Percentiles rank a stretch among this genome's conserved stretches.
Conservation (phyloP, 1,139 yeast species). For the Suhomyces ambrosiae region DNA sequence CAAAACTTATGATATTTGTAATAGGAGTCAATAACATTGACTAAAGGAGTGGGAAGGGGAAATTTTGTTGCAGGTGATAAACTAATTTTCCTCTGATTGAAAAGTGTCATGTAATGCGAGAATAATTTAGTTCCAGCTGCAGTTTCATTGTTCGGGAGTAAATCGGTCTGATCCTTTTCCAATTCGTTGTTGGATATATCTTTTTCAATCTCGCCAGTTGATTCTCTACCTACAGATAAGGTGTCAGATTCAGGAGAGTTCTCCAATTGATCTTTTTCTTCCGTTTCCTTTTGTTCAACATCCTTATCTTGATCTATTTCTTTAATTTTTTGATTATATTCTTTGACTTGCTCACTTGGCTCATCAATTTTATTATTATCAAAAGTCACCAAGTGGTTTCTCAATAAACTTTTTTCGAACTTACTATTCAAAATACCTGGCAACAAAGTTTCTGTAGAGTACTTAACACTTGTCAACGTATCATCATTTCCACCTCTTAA, state of each 20-base stretch:
- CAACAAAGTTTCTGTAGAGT: slow-evolving; percentile 77
- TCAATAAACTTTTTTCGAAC: slow-evolving; percentile 77
- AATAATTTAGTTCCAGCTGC: slow-evolving; percentile 7
- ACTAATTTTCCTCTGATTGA: slow-evolving; percentile 56
- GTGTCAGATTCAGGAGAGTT: no score
- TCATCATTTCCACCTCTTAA: slow-evolving; percentile 75
- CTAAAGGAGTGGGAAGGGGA: slow-evolving; percentile 64
- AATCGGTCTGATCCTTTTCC: not conserved
- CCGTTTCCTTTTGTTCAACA: not conserved
- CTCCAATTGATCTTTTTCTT: no score
- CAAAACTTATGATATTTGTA: slow-evolving; percentile 39
- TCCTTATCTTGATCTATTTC: slow-evolving; percentile 9
- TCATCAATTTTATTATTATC: slow-evolving; percentile 6
- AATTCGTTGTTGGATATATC: no score
- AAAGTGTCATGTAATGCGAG: slow-evolving; percentile 51
- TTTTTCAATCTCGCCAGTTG: no score
- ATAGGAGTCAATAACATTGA: slow-evolving; percentile 58
- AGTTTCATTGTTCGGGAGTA: slow-evolving; percentile 2
- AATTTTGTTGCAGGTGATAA: slow-evolving; percentile 76
- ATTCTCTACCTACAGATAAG: no score
- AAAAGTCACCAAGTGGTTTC: slow-evolving; percentile 52
- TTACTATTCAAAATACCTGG: slow-evolving; percentile 75
- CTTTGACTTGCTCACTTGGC: slow-evolving; percentile 11
- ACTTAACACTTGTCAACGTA: slow-evolving; percentile 65
- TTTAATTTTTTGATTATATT: slow-evolving; percentile 11